phyloP scores from a whole-genome alignment of 2,329 filamentous ascomycete genomes.

The Blastomyces silverae region DNA sequence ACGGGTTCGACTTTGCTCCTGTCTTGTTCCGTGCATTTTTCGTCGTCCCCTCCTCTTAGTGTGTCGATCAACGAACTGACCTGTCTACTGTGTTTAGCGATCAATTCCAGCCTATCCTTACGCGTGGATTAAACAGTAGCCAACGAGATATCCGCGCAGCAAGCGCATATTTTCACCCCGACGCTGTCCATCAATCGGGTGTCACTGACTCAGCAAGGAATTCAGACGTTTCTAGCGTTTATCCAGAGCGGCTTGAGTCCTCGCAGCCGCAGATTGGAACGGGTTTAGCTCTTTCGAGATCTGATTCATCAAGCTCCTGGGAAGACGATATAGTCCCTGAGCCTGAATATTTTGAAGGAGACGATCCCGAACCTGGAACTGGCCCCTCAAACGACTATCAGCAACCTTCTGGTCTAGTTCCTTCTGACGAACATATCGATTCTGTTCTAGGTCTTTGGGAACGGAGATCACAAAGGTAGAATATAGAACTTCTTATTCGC shows the following conservation, averaged over 20 bases:
- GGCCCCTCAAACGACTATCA: background rate
- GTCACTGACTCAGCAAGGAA: background rate
- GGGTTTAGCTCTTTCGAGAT: conserved; percentile 1
- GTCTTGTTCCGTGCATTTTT: background rate
- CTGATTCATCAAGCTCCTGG: conserved; percentile 1
- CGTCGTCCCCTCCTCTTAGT: background rate
- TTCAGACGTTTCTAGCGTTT: background rate
- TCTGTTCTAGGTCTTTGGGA: background rate
- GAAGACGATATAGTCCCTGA: conserved; percentile 2
- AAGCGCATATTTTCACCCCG: background rate
- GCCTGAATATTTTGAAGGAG: background rate
- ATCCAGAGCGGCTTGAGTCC: background rate
- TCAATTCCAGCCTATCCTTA: conserved; percentile 1
- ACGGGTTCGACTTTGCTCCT: conserved; percentile 18
- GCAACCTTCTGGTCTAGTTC: background rate
- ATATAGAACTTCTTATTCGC: background rate
- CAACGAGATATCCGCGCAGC: conserved; percentile 3
- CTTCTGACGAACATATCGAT: background rate
- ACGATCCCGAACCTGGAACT: background rate
- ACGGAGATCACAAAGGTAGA: background rate
- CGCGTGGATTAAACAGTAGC: background rate
- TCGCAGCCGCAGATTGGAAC: background rate
- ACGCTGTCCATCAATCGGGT: background rate
- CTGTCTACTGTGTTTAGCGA: background rate
- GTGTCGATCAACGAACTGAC: background rate